Conservation (phyloP, 2,329 filamentous ascomycete species). For the Xylaria sp. region DNA sequence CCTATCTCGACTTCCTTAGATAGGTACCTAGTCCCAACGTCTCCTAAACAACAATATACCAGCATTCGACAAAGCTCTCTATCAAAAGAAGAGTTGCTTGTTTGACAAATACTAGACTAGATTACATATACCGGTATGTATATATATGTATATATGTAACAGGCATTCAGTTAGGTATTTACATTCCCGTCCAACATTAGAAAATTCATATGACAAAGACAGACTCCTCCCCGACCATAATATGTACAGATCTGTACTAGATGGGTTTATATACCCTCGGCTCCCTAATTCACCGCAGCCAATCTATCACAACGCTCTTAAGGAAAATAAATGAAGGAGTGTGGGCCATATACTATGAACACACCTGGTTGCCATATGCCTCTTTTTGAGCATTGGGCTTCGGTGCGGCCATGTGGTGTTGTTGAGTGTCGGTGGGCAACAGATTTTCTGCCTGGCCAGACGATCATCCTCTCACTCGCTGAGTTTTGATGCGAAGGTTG, state of each 20-base stretch:
- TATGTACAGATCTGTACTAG: constrained; percentile 4
- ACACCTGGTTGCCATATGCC: constrained; percentile 9
- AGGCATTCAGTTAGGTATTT: constrained; percentile 13
- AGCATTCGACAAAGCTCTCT: neutral
- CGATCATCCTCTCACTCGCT: neutral
- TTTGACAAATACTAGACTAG: constrained; percentile 7
- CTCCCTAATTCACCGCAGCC: constrained; percentile 5
- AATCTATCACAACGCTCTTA: constrained; percentile 17
- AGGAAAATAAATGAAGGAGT: constrained; percentile 29
- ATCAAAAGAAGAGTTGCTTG: constrained; percentile 11
- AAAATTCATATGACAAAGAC: constrained; percentile 7
- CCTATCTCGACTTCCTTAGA: neutral
- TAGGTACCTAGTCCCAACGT: no score
- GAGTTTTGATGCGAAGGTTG: neutral
- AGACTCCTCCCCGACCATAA: neutral
- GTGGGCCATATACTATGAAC: constrained; percentile 19
- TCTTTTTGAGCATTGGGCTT: constrained; percentile 3
- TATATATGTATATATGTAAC: neutral
- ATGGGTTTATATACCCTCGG: constrained; percentile 2
- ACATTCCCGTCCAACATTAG: constrained; percentile 18
- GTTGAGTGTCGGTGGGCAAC: neutral
- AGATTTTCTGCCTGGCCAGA: neutral
- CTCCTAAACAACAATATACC: neutral
- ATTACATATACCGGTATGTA: neutral
- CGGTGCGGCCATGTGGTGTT: neutral